Evolutionary conservation across 176 grass and related monocot species (phyloP).

Genomic region (Bothriochloa decipiens): DNA sequence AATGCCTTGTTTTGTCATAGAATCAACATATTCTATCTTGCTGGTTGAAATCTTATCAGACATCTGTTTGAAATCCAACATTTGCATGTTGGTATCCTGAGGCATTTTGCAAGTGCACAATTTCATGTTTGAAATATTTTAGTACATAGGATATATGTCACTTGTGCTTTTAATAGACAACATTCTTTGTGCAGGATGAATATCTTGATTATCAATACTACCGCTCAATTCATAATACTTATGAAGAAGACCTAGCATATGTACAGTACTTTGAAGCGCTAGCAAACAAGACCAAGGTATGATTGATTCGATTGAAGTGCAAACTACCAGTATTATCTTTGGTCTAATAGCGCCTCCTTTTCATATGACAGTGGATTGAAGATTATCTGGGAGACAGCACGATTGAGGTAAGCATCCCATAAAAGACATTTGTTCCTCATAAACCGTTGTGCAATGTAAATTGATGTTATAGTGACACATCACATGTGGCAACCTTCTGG

Average conservation of each 20-base stretch:
- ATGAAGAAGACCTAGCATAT: conserved; percentile 22
- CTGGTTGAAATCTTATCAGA: no score
- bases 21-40: no score
- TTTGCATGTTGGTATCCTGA: no score
- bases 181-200: background rate
- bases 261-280: conserved; percentile 6
- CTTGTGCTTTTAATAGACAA: no score
- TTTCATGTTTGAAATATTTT: no score
- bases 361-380: conserved; percentile 36
- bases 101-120: no score
- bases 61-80: no score
- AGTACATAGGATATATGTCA: no score
- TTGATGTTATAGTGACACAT: background rate
- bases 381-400: background rate
- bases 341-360: conserved; percentile 8
- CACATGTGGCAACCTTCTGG: background rate
- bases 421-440: background rate
- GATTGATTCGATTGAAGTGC: background rate
- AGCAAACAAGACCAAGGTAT: conserved; percentile 34
- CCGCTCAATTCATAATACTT: conserved; percentile 3
- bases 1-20: background rate
- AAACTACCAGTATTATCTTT: background rate
- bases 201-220: background rate
- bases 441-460: background rate
- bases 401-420: background rate